These are phyloP conservation scores for Cercospora sp. DNA, from an alignment of 2,329 filamentous ascomycete species.

Conservation along the genomic window DNA sequence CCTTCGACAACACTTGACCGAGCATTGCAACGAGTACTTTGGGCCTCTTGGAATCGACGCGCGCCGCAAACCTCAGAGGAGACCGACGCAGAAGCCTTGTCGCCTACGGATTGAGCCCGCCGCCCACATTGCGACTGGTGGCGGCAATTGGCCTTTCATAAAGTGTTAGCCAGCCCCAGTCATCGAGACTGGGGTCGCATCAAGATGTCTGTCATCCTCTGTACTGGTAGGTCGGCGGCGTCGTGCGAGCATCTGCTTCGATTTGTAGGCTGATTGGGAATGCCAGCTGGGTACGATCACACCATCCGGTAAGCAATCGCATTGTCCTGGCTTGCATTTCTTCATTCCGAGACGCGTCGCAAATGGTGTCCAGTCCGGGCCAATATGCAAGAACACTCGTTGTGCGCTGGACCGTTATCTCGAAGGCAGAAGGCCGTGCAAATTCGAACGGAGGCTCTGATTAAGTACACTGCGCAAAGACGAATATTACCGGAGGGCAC, in stretches of 20 bases:
- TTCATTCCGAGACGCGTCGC: neutral
- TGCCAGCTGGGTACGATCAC: constrained; percentile 67
- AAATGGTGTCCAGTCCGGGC: neutral
- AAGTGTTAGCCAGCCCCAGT: neutral
- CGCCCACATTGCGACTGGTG: neutral
- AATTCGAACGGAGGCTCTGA: neutral
- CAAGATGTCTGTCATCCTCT: constrained; percentile 65
- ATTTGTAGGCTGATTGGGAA: constrained; percentile 7
- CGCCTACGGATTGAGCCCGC: neutral
- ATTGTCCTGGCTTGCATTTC: neutral
- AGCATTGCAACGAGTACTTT: neutral
- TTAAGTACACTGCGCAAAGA: neutral
- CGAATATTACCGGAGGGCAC: neutral
- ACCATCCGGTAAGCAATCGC: constrained; percentile 64
- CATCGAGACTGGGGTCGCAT: constrained; percentile 4
- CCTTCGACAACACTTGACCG: neutral
- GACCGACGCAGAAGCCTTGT: neutral
- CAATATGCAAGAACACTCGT: neutral
- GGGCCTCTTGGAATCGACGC: neutral
- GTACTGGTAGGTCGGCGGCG: constrained; percentile 55
- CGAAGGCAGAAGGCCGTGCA: neutral
- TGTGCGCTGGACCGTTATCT: neutral
- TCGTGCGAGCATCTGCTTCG: constrained; percentile 16
- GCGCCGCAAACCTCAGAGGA: too few species aligned
- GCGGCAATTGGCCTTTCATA: neutral